Evolutionary conservation across 441 rosid species (phyloP).

Genomic region (Lepidium campestre): DNA sequence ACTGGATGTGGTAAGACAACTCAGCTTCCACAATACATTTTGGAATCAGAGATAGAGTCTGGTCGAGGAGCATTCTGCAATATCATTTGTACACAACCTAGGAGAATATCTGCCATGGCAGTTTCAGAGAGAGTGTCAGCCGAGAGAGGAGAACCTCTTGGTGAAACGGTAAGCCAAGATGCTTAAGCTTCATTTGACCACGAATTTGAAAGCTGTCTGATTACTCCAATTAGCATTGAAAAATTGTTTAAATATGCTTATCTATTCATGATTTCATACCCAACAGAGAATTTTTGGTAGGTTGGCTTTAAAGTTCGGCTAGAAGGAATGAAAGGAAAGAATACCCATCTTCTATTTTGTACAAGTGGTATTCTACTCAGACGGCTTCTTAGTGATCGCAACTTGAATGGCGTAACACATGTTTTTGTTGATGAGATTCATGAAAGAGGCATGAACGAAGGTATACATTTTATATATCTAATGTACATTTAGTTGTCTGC

Average conservation of each 20-base stretch:
- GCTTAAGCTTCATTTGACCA: conserved; percentile 2
- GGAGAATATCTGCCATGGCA: conserved; percentile 97
- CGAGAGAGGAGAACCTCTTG: conserved; percentile 98
- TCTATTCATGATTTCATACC: conserved; percentile 49
- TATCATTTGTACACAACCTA: conserved; percentile 96
- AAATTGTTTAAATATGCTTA: conserved; percentile 18
- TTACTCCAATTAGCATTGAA: not conserved
- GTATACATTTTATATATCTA: conserved; percentile 32
- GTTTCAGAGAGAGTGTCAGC: conserved; percentile 96
- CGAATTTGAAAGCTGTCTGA: not conserved
- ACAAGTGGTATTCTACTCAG: conserved; percentile 97
- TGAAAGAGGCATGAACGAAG: conserved; percentile 99
- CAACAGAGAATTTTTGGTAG: conserved; percentile 64
- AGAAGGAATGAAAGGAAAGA: conserved; percentile 93
- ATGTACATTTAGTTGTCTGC: conserved; percentile 10
- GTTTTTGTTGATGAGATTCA: conserved; percentile 99
- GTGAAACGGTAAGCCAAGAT: conserved; percentile 73
- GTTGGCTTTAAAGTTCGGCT: conserved; percentile 99
- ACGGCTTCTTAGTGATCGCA: conserved; percentile 80
- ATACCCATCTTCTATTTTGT: conserved; percentile 94
- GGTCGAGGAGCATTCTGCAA: conserved; percentile 97
- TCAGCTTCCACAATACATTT: conserved; percentile 90
- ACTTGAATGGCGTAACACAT: conserved; percentile 87
- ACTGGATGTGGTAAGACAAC: conserved; percentile 99
- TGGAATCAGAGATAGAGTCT: conserved; percentile 97